Evolutionary conservation across 2,329 filamentous ascomycete genomes (phyloP).

Genomic region (Nannizzia gypsea): DNA sequence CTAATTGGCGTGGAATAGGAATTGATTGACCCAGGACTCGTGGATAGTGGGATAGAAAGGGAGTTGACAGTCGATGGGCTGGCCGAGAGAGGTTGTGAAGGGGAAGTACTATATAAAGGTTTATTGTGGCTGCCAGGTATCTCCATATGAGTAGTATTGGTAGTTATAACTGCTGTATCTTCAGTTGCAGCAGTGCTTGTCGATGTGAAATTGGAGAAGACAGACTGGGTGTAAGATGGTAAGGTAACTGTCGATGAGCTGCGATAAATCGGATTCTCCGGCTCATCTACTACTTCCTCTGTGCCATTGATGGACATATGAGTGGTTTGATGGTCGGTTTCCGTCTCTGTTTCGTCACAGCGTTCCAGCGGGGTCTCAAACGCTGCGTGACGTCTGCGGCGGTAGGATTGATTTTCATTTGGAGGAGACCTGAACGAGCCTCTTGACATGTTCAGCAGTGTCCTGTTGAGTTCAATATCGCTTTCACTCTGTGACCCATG

Average conservation of each 20-base stretch:
- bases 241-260: not conserved
- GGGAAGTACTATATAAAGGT: not conserved
- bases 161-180: not conserved
- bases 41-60: not conserved
- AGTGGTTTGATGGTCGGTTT: not conserved
- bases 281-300: not conserved
- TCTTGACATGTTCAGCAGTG: not conserved
- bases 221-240: not conserved
- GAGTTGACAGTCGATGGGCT: not conserved
- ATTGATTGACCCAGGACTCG: not conserved
- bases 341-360: not conserved
- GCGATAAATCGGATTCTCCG: not conserved
- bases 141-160: not conserved
- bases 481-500: not conserved
- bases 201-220: not conserved
- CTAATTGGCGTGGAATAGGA: not conserved
- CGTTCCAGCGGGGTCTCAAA: not conserved
- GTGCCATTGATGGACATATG: not conserved
- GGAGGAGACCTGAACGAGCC: not conserved
- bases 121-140: not conserved
- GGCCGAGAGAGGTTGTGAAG: not conserved
- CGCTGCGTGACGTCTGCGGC: not conserved
- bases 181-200: not conserved
- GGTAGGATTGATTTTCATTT: not conserved
- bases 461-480: conserved; percentile 1